Evolutionary conservation across 2,329 filamentous ascomycete species (phyloP).

Genomic region (Plectosphaerella cucumerina): DNA sequence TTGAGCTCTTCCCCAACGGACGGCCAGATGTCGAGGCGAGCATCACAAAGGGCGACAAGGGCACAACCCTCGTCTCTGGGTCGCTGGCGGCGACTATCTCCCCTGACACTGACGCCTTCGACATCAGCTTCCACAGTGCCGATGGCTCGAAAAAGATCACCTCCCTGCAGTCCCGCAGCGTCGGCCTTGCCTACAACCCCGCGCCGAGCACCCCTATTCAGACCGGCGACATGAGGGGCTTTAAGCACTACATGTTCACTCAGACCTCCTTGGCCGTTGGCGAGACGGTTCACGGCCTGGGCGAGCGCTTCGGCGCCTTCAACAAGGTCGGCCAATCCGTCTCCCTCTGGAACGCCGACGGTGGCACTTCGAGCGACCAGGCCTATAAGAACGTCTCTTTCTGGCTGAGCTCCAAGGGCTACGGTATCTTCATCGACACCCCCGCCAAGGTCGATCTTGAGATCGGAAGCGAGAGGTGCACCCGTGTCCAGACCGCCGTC

Average conservation of each 20-base stretch:
- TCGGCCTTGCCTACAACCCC: constrained; percentile 32
- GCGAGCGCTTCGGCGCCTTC: constrained; percentile 72
- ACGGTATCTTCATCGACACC: constrained; percentile 72
- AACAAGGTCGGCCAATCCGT: constrained; percentile 72
- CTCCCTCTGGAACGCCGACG: constrained; percentile 60
- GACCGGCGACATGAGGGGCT: constrained; percentile 31
- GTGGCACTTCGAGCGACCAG: constrained; percentile 64
- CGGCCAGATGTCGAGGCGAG: constrained; percentile 22
- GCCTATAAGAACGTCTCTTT: constrained; percentile 71
- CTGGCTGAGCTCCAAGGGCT: constrained; percentile 68
- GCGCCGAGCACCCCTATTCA: constrained; percentile 27
- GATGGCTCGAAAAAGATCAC: constrained; percentile 31
- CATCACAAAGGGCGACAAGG: constrained; percentile 25
- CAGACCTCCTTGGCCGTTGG: constrained; percentile 51
- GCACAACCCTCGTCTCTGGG: constrained; percentile 29
- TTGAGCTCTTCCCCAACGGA: constrained; percentile 32
- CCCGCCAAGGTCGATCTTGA: constrained; percentile 67
- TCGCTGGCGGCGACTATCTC: constrained; percentile 29
- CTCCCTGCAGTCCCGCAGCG: constrained; percentile 31
- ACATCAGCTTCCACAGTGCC: constrained; percentile 32
- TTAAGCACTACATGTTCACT: constrained; percentile 53
- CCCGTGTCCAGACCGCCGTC: constrained; percentile 64
- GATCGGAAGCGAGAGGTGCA: constrained; percentile 69
- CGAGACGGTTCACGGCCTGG: constrained; percentile 70
- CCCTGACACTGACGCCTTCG: constrained; percentile 30